Percentiles rank a stretch among this genome's conserved stretches.
Conservation (phyloP, 441 rosid species). For the Euphorbia schlechtendalii region DNA sequence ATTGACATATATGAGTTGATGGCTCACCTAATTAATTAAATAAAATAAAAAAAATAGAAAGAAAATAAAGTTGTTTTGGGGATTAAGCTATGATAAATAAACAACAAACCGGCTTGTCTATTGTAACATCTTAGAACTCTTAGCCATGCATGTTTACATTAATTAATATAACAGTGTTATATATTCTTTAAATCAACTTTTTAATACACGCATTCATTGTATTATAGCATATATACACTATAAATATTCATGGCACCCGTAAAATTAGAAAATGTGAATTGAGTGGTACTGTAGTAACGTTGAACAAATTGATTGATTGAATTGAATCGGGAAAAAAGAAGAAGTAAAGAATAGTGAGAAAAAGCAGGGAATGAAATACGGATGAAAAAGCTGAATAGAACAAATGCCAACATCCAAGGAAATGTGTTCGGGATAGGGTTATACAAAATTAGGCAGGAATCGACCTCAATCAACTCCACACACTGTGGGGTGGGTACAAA, state of each 20-base stretch:
- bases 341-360: neutral
- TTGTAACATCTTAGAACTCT: constrained; percentile 5
- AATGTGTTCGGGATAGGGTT: constrained; percentile 20
- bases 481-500: constrained; percentile 34
- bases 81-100: no score
- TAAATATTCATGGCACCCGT: no score
- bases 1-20: constrained; percentile 11
- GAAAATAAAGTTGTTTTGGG: no score
- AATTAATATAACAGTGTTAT: no score
- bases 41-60: no score
- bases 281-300: no score
- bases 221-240: no score
- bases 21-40: constrained; percentile 12
- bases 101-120: constrained; percentile 14
- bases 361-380: neutral
- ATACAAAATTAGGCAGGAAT: constrained; percentile 7
- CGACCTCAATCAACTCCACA: constrained; percentile 4
- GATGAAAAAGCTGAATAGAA: constrained; percentile 15
- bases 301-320: no score
- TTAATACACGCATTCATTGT: no score
- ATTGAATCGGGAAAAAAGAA: no score
- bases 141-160: neutral
- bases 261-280: no score
- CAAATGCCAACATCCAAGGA: constrained; percentile 37
- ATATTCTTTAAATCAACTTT: neutral